Evolutionary conservation across 768 basidiomycete genomes (phyloP), one percentile per base, ranked within the genome.

Genomic region (Boletus subparvulus): DNA sequence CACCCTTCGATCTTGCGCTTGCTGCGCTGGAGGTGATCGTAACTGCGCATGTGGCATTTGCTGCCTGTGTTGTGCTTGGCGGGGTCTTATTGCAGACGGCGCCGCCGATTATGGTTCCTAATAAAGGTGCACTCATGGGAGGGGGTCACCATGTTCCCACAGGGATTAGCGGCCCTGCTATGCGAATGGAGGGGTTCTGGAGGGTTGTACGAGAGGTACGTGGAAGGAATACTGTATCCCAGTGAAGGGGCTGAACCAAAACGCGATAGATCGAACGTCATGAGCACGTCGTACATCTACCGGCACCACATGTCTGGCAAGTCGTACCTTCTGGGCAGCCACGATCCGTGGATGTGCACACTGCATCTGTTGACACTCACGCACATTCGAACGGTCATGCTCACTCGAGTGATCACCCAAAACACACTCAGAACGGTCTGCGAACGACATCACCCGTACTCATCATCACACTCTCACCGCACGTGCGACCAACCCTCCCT

Each of bases 221-320:
- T 74, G 19, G 47, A 4, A 50, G 17, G 28, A 16, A n/a, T 46
- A 52, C 11, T 26, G 8, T 17, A 36, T 52, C 14, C 32, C 7
- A 21, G 14, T 36, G 6, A 19, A 10, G 16, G 1, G 11, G 40
- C 42, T 59, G 37, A 64, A 12, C 28, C 5, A 30, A n/a, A 17
- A n/a, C 16, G 13, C 10, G 19, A 10, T 49, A 92, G 89, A 81
- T 95, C 59, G 91, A 94, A 67, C 80, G 87, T 3, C 92, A 96
- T 60, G 90, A 92, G 0, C 81, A 89, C 58, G 88, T 97, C 26
- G 67, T 90, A 0, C 90, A 92, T 66, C 80, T 96, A 12, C 87
- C 89, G 1, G 85, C 90, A 12, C 92, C 92, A 1, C 91, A 93
- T 60, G 85, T 95, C 52, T 95, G 92, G 92, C 92, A 94, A 65